phyloP scores from a whole-genome alignment of 2,329 filamentous ascomycete species.

The Pseudofabraea citricarpa region DNA sequence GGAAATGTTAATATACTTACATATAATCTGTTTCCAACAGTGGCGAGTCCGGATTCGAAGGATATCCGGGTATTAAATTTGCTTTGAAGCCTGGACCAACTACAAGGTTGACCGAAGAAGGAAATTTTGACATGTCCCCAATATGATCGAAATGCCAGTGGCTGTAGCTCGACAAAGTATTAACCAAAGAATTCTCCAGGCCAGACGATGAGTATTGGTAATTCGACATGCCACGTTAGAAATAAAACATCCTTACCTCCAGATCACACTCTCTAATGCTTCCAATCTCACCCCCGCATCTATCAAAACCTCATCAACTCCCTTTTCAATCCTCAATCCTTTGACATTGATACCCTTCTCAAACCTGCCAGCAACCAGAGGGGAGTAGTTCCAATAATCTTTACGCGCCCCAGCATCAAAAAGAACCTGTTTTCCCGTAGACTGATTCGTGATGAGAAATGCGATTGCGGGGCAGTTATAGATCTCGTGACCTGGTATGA shows the following conservation, averaged over 20 bases:
- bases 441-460: slow-evolving; percentile 6
- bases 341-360: slow-evolving; percentile 2
- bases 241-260: neutral
- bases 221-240: too few relatives aligned
- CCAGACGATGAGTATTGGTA: too few relatives aligned
- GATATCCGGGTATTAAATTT: slow-evolving; percentile 41
- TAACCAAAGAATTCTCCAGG: too few relatives aligned
- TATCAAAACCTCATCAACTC: slow-evolving; percentile 2
- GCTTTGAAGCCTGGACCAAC: slow-evolving; percentile 48
- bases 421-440: neutral
- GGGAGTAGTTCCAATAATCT: slow-evolving; percentile 7
- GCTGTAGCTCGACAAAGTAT: too few relatives aligned
- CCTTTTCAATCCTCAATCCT: neutral
- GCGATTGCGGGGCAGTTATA: slow-evolving; percentile 9
- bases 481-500: slow-evolving; percentile 9
- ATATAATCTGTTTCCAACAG: slow-evolving; percentile 32
- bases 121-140: slow-evolving; percentile 44
- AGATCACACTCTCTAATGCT: slow-evolving; percentile 3
- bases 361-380: neutral
- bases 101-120: slow-evolving; percentile 38
- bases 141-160: slow-evolving; percentile 49
- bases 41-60: slow-evolving; percentile 29
- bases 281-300: neutral
- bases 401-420: slow-evolving; percentile 9
- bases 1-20: slow-evolving; percentile 3